These are phyloP conservation scores for Crithidia fasciculata DNA, from an alignment of 208 protist genomes.

Conservation along the genomic window DNA sequence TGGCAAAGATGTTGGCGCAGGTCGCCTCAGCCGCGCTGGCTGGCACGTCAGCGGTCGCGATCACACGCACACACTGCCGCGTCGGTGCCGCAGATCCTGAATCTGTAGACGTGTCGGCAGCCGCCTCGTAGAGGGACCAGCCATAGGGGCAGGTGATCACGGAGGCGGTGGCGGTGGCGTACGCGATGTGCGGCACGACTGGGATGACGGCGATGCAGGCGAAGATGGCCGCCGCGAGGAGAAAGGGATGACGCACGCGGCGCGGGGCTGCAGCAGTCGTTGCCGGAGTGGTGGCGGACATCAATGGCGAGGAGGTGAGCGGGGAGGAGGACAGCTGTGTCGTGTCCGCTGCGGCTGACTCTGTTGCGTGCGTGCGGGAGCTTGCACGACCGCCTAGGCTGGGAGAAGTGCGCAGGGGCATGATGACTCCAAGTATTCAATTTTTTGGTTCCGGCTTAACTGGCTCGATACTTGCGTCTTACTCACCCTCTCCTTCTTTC, in stretches of 20 bases:
- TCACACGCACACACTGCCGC: slow-evolving; percentile 23
- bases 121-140: slow-evolving; percentile 27
- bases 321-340: neutral
- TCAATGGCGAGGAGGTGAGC: neutral
- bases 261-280: neutral
- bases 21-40: slow-evolving; percentile 14
- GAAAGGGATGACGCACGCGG: neutral
- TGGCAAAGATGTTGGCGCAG: slow-evolving; percentile 10
- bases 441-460: too few species aligned
- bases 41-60: slow-evolving; percentile 1
- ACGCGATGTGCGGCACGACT: slow-evolving; percentile 10
- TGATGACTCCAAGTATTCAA: too few species aligned
- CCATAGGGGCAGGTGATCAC: slow-evolving; percentile 26
- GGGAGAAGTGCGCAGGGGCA: too few species aligned
- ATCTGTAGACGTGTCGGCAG: neutral
- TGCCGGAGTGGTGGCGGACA: neutral
- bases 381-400: too few species aligned
- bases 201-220: slow-evolving; percentile 11
- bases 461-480: too few species aligned
- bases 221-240: neutral
- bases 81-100: neutral
- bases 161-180: slow-evolving; percentile 2
- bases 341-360: too few species aligned
- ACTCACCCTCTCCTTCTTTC: too few species aligned
- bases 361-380: too few species aligned